Percentiles rank a stretch among this genome's conserved stretches.
Conservation (phyloP, 257 asterid species). For the Vinca minor region DNA sequence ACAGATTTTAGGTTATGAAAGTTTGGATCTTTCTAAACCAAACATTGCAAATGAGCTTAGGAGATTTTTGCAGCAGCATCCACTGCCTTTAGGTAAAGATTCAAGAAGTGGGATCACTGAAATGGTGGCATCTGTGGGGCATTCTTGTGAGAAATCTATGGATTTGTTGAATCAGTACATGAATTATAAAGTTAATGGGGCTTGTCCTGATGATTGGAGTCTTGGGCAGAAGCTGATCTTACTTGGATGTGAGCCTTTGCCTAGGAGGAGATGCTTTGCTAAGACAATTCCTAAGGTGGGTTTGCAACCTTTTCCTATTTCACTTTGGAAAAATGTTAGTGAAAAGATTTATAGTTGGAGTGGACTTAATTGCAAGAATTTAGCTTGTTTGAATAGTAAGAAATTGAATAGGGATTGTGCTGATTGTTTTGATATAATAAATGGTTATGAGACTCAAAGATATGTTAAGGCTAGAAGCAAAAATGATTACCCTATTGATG, state of each 20-base stretch:
- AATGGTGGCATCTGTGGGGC: conserved; percentile 52
- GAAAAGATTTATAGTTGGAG: conserved; percentile 38
- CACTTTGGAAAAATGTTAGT: conserved; percentile 39
- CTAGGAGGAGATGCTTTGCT: conserved; percentile 42
- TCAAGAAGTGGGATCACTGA: conserved; percentile 94
- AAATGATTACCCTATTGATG: conserved; percentile 67
- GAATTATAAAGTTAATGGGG: conserved; percentile 28
- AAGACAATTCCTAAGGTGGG: conserved; percentile 30
- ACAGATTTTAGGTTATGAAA: conserved; percentile 70
- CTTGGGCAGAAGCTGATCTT: conserved; percentile 39
- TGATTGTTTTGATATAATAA: conserved; percentile 53
- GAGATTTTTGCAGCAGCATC: conserved; percentile 47
- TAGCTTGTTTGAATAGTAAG: conserved; percentile 48
- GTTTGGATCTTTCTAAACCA: conserved; percentile 74
- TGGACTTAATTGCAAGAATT: conserved; percentile 36
- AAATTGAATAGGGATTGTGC: conserved; percentile 67
- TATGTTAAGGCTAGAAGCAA: conserved; percentile 52
- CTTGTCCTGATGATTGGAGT: conserved; percentile 46
- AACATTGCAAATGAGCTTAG: conserved; percentile 35
- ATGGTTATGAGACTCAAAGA: conserved; percentile 41
- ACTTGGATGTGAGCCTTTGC: conserved; percentile 41
- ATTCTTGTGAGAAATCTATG: conserved; percentile 39
- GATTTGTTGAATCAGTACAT: conserved; percentile 36
- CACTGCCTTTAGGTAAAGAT: conserved; percentile 70
- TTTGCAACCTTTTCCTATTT: conserved; percentile 28